Evolutionary conservation across 1,284 basidiomycete species (phyloP).

Genomic region (Ceratobasidium sp.): DNA sequence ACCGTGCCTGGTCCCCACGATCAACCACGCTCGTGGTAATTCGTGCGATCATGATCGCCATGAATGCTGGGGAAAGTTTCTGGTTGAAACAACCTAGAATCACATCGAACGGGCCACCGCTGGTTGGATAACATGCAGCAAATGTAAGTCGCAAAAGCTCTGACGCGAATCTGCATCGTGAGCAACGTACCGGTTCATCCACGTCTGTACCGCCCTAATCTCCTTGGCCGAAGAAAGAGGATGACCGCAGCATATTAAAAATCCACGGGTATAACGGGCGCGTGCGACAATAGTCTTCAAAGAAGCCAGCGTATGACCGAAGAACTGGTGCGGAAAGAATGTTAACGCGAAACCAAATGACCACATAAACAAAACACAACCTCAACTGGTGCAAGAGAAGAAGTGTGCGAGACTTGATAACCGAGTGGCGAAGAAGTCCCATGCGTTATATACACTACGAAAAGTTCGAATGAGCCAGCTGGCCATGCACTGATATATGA

Average conservation of each 20-base stretch:
- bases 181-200: conserved; percentile 11
- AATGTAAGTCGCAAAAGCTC: not conserved
- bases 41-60: not conserved
- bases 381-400: not conserved
- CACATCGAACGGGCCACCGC: not conserved
- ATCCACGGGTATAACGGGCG: not conserved
- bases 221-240: not conserved
- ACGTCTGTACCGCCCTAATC: not conserved
- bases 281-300: not conserved
- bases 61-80: conserved; percentile 13
- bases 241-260: conserved; percentile 10
- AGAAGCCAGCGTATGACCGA: not conserved
- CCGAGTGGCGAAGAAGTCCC: not conserved
- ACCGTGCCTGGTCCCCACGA: not conserved
- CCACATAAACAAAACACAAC: not conserved
- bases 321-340: not conserved
- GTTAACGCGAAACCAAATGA: not conserved
- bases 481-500: not conserved
- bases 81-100: not conserved
- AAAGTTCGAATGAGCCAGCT: not conserved
- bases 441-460: conserved; percentile 23
- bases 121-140: no score
- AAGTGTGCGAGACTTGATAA: not conserved
- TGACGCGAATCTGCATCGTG: no score
- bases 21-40: not conserved